A percentile compares a stretch with the other conserved stretches of the same genome.
phyloP scores from a whole-genome alignment of 257 asterid genomes.

The Jasminum sambac region DNA sequence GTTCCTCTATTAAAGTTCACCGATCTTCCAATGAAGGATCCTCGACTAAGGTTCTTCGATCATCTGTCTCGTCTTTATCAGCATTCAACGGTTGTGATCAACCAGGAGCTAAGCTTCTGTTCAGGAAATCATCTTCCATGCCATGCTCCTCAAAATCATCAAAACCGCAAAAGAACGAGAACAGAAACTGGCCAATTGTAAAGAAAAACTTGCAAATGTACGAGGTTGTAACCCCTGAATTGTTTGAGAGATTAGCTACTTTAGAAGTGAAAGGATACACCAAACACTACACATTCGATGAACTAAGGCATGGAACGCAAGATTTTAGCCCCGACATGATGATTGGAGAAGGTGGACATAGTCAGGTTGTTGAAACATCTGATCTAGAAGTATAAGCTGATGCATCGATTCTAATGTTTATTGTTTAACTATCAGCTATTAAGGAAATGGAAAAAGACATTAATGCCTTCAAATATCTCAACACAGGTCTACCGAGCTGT shows the following conservation, averaged over 20 bases:
- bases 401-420: no score
- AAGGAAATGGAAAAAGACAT: no score
- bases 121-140: conserved; percentile 59
- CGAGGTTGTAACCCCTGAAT: conserved; percentile 30
- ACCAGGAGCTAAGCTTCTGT: conserved; percentile 26
- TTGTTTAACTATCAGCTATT: no score
- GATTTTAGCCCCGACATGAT: conserved; percentile 43
- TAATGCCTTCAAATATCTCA: no score
- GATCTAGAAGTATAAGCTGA: no score
- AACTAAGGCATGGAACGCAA: conserved; percentile 47
- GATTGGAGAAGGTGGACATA: conserved; percentile 56
- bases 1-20: conserved; percentile 37
- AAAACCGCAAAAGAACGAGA: conserved; percentile 34
- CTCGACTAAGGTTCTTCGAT: conserved; percentile 31
- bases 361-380: conserved; percentile 30
- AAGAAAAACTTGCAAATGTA: conserved; percentile 28
- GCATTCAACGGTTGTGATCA: conserved; percentile 33
- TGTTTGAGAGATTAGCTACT: conserved; percentile 40
- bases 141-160: conserved; percentile 47
- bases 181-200: conserved; percentile 13
- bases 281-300: conserved; percentile 43
- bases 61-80: conserved; percentile 44
- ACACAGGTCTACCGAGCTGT: conserved; percentile 38
- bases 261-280: conserved; percentile 37
- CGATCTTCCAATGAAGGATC: conserved; percentile 60